Percentiles rank a stretch among this genome's conserved stretches.
These are phyloP conservation scores for Epichloe glyceriae DNA, from an alignment of 2,329 filamentous ascomycete species.

Conservation along the genomic window DNA sequence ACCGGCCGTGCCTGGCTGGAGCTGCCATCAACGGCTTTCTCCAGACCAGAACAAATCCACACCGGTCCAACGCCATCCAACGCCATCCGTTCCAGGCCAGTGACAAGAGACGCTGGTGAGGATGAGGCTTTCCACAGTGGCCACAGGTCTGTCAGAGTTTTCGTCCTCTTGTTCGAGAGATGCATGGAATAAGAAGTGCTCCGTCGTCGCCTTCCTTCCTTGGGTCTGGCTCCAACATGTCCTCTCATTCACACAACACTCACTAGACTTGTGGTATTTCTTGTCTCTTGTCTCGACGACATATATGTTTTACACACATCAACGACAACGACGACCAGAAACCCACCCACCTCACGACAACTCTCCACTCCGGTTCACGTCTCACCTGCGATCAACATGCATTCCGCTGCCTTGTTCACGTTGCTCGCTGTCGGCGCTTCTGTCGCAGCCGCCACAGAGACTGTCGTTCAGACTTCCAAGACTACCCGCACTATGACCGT, in stretches of 20 bases:
- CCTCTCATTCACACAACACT: not conserved
- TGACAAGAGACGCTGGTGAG: slow-evolving; percentile 1
- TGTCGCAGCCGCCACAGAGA: slow-evolving; percentile 24
- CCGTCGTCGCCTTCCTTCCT: not conserved
- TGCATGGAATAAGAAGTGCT: not conserved
- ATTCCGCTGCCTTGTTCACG: slow-evolving; percentile 29
- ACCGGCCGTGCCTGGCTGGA: slow-evolving; percentile 9
- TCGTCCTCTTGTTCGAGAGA: not conserved
- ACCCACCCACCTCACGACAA: too few species aligned
- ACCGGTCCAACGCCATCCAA: slow-evolving; percentile 2
- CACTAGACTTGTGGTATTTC: not conserved
- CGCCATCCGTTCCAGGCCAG: not conserved
- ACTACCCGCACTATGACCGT: slow-evolving; percentile 31
- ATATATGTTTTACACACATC: not conserved
- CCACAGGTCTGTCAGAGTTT: slow-evolving; percentile 1
- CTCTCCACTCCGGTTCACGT: not conserved
- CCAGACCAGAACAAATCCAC: not conserved
- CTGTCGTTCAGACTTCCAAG: slow-evolving; percentile 31
- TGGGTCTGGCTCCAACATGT: not conserved
- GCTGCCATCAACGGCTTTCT: slow-evolving; percentile 2
- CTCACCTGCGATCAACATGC: slow-evolving; percentile 26
- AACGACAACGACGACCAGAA: too few species aligned
- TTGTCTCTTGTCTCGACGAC: slow-evolving; percentile 1
- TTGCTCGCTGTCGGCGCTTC: slow-evolving; percentile 28
- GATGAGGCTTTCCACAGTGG: not conserved